Evolutionary conservation across 345 rosid genomes (phyloP), one percentile per base, ranked within the genome.

Genomic region (Physaria fendleri): DNA sequence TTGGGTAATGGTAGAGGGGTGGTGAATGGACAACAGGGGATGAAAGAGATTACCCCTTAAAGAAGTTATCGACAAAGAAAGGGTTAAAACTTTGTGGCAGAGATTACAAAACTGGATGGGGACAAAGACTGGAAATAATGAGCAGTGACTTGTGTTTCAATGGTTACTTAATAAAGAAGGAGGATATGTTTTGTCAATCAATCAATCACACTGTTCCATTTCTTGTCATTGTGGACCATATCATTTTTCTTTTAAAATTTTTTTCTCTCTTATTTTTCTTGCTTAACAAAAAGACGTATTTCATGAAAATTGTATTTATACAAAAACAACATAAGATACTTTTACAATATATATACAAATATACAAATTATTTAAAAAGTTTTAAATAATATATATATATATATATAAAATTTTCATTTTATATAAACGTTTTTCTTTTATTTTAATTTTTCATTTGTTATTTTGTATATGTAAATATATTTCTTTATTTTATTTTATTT

Each of bases 11-110:
- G 18, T 25, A 30, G 23, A 67, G 74, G 80, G 18, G 18, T 25
- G 38, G 23, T 69, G 74, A 82, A 77, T 85, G 74, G 87, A 85
- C 84, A 80, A 75, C 65, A 71, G 83, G 67, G 53, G 43, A 0
- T 0, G 16, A 37, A 84, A 73, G 18, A 55, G 2, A 38, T 8
- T 65, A 14, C 70, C 85, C 82, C 37, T 54, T 15, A 45, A 15
- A 53, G 37, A 60, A 60, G 55, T 61, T 53, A 10, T 68, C 2
- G 42, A 50, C 50, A 46, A n/a, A n/a, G n/a, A n/a, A n/a, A 52
- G 12, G 56, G 73, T 27, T 60, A 68, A 68, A n/a, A n/a, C n/a
- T 62, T 68, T 68, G 73, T 68, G 55, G 63, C 51, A 61, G 73
- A 69, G 56, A 68, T 53, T 53, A 53, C 58, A 54, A 69, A 69